Evolutionary conservation across 176 grass and related monocot species (phyloP).

Genomic region (Juncus inflexus): DNA sequence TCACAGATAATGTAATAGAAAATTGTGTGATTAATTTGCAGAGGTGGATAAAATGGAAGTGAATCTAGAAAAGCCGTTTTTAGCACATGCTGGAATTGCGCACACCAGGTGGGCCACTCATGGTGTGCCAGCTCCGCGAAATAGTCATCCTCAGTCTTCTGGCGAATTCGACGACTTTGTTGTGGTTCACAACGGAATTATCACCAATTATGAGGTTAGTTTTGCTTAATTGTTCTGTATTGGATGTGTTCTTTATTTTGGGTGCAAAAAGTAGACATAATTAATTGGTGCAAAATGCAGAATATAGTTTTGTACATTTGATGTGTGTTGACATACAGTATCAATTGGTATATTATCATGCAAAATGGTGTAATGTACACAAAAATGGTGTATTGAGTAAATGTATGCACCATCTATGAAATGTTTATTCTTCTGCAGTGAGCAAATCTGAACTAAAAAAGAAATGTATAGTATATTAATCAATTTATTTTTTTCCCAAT

Average conservation of each 20-base stretch:
- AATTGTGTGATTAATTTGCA: conserved; percentile 6
- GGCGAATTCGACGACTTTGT: conserved; percentile 76
- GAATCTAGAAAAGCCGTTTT: conserved; percentile 66
- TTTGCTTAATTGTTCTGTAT: not conserved
- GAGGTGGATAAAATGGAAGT: conserved; percentile 85
- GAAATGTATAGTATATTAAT: no score
- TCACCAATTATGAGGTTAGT: conserved; percentile 96
- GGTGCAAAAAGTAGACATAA: no score
- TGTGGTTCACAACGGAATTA: conserved; percentile 99
- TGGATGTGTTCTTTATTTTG: not conserved
- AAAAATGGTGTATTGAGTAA: not conserved
- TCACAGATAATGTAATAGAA: no score
- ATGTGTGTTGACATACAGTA: no score
- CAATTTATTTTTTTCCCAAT: no score
- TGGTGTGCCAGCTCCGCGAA: conserved; percentile 74
- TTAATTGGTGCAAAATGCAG: no score
- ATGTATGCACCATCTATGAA: no score
- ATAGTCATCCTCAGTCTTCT: conserved; percentile 96
- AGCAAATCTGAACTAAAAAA: no score
- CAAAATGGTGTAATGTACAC: not conserved
- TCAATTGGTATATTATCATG: not conserved
- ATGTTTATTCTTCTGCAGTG: no score
- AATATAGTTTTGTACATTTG: no score
- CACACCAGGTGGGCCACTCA: conserved; percentile 97
- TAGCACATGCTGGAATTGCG: conserved; percentile 80